These are phyloP conservation scores for Vaccinium darrowii DNA, from an alignment of 148 eudicot genomes.

Conservation along the genomic window DNA sequence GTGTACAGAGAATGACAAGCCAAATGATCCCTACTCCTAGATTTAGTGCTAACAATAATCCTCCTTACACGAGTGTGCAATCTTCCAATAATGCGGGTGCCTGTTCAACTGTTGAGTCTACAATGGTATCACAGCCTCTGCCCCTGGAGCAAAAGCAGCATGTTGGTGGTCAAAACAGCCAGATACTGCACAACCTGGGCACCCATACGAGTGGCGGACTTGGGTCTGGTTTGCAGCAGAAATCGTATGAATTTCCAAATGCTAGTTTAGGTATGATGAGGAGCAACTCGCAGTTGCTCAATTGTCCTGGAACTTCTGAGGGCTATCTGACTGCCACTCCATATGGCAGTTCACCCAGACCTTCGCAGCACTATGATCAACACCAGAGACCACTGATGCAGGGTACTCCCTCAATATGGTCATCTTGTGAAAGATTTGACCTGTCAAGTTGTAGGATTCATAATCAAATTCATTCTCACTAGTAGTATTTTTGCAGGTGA, in stretches of 20 bases:
- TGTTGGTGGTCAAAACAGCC: conserved; percentile 59
- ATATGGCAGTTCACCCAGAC: conserved; percentile 52
- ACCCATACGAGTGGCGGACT: conserved; percentile 56
- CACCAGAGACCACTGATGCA: conserved; percentile 56
- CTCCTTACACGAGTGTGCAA: conserved; percentile 42
- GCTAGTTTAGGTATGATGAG: conserved; percentile 54
- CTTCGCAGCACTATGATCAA: conserved; percentile 52
- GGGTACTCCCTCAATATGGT: conserved; percentile 37
- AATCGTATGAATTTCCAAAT: conserved; percentile 42
- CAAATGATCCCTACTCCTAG: conserved; percentile 99
- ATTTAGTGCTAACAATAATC: conserved; percentile 49
- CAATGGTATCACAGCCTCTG: conserved; percentile 52
- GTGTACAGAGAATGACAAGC: conserved; percentile 61
- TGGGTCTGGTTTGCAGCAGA: conserved; percentile 61
- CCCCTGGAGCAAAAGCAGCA: conserved; percentile 59
- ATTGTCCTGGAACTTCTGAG: conserved; percentile 66
- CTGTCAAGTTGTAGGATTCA: not conserved
- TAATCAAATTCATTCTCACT: conserved; percentile 16
- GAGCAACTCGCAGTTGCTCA: conserved; percentile 50
- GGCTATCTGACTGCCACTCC: conserved; percentile 44
- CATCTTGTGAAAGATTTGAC: conserved; percentile 27
- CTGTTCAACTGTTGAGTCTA: conserved; percentile 54
- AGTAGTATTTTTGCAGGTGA: conserved; percentile 64
- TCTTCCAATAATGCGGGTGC: conserved; percentile 45
- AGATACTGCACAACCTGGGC: conserved; percentile 70